Evolutionary conservation across 352 stramenopile species (phyloP), one percentile per base, ranked within the genome.

Genomic region (Pythium brassicae): DNA sequence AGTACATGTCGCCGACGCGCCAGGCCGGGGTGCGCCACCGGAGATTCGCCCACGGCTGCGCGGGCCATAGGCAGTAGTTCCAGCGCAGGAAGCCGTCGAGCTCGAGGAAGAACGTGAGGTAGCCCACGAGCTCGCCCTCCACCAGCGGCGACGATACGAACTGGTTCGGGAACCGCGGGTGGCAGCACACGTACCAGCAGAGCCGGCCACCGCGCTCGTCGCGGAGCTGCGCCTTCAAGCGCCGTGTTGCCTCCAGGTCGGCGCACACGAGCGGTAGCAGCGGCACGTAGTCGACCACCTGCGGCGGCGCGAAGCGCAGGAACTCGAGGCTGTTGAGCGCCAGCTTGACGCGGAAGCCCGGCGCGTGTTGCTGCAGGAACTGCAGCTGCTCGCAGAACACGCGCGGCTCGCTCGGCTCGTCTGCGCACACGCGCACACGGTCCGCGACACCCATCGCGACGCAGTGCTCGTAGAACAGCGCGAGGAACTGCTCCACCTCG

Each of bases 1-100:
- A 92, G 61, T 92, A 92, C 82, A 92, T 92, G 48, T 92, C 82
- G 4, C 82, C 82, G 0, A 90, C 82, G 42, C 84, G 82, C 82
- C 82, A 92, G 34, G 66, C 70, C 4, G 77, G 68, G 14, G 73
- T 68, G 19, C 82, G 72, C 82, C 82, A 92, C 22, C 68, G 65
- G 53, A 92, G 71, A 57, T 72, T 70, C 11, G 76, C 59, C 82
- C 82, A 90, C 2, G 79, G 82, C 48, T 61, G 55, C 1, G 61
- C 56, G 0, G 82, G 82, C 82, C 82, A 92, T 11, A 92, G 61
- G 22, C 82, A 89, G 63, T 83, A 92, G 49, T 92, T 90, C 82
- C 82, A 92, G n/a, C 82, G 79, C 48, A 92, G 50, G 42, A 92
- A 92, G 22, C 82, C 82, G 56, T 92, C 79, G 46, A 92, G 72